Base-by-base conservation (phyloP, 169 alveolate species). In the Cryptosporidium bovis region DNA sequence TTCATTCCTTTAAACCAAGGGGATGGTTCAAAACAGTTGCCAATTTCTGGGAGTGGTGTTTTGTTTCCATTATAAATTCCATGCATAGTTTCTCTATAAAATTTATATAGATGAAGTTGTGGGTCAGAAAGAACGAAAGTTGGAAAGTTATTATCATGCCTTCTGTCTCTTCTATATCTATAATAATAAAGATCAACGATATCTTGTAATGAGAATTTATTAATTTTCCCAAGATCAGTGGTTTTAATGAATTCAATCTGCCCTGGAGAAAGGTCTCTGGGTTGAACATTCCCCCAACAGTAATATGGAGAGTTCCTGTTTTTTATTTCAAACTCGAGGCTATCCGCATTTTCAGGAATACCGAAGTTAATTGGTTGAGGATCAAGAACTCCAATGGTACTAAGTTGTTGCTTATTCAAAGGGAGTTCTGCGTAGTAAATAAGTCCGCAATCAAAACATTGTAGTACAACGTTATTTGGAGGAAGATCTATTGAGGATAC, bases 211-310 rank as follows among this genome's bases (percentile, higher is more conserved):
- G 87, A 77, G 27, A 77, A 77, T 62, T 50, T 48, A 15, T 58
- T 44, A 15, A 24, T 51, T 31, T 40, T 77, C n/a, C 64, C 33
- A 24, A 77, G 71, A 50, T 77, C 87, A 13, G 55, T 20, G 20
- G 51, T 77, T 77, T 46, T 77, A 13, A 77, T 13, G 51, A 60
- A 77, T 48, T 77, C 87, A 34, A 77, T 77, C 40, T 77, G 87
- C 24, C 64, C 64, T 60, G 87, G 87, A 7, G 87, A 60, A 34
- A 77, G 50, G 18, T 77, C 87, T 56, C 87, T 77, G 1, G 87
- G 87, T 62, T 77, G 65, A 68, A 77, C 12, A 44, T 60, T 77
- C 13, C 87, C 87, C 87, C 87, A 77, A 36, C 87, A 77, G 29
- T 77, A 77, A 29, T 60, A 77, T 24, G 87, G 87, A 16, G 87